phyloP scores from a whole-genome alignment of 164 flowering plant genomes.

The Vitis rupestris region DNA sequence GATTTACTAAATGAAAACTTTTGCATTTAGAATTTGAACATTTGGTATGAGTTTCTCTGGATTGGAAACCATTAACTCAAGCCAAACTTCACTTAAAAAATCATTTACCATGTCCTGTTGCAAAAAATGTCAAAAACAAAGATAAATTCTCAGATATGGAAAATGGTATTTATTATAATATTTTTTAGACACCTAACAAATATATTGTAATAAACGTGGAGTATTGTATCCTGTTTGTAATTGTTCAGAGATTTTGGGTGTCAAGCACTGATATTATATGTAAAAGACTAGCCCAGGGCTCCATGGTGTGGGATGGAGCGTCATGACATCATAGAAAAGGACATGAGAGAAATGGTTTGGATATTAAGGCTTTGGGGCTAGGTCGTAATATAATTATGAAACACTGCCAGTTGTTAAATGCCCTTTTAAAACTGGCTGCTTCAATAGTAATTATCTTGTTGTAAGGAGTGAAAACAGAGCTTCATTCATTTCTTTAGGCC shows the following conservation, averaged over 20 bases:
- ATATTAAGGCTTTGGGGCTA: neutral
- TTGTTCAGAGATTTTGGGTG: too few relatives aligned
- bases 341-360: constrained; percentile 5
- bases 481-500: neutral
- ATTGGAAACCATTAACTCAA: too few relatives aligned
- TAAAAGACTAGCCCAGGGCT: neutral
- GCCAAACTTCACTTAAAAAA: too few relatives aligned
- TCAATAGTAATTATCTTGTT: neutral
- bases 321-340: constrained; percentile 6
- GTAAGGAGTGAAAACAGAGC: neutral
- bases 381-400: neutral
- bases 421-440: neutral
- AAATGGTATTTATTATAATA: too few relatives aligned
- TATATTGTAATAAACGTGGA: too few relatives aligned
- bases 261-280: neutral
- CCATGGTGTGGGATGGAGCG: neutral
- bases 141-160: too few relatives aligned
- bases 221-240: too few relatives aligned
- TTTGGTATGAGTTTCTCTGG: too few relatives aligned
- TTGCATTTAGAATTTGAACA: too few relatives aligned
- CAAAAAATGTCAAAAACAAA: neutral
- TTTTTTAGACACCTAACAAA: too few relatives aligned
- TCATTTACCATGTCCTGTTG: neutral
- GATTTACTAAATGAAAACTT: too few relatives aligned
- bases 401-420: neutral